Evolutionary conservation across 352 stramenopile species (phyloP).

Genomic region (Globisporangium recalcitrans): DNA sequence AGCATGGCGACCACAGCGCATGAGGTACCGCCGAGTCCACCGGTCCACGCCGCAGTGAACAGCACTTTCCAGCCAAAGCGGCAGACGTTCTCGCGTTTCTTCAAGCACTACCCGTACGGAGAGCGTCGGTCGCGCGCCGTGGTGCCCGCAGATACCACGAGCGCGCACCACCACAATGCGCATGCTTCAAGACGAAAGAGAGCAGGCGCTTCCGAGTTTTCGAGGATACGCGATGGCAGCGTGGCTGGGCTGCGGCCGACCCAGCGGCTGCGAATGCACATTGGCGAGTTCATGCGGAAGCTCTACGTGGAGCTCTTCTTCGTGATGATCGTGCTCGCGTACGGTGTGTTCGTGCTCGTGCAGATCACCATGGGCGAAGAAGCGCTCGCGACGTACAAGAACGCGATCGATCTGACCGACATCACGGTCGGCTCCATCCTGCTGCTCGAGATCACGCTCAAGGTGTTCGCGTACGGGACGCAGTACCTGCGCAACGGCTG

Average conservation of each 20-base stretch:
- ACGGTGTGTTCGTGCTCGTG: slow-evolving; percentile 79
- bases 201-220: slow-evolving; percentile 36
- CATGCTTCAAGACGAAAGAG: slow-evolving; percentile 25
- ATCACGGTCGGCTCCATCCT: slow-evolving; percentile 81
- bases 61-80: slow-evolving; percentile 49
- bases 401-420: slow-evolving; percentile 70
- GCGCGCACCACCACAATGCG: slow-evolving; percentile 9
- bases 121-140: slow-evolving; percentile 58
- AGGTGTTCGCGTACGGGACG: slow-evolving; percentile 72
- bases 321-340: slow-evolving; percentile 82
- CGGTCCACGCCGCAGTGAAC: slow-evolving; percentile 20
- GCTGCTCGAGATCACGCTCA: slow-evolving; percentile 73
- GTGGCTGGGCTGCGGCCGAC: slow-evolving; percentile 25
- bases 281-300: slow-evolving; percentile 81
- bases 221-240: slow-evolving; percentile 25
- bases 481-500: slow-evolving; percentile 63
- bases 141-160: slow-evolving; percentile 37
- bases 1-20: slow-evolving; percentile 5
- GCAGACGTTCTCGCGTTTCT: slow-evolving; percentile 53
- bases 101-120: slow-evolving; percentile 53
- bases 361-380: slow-evolving; percentile 75
- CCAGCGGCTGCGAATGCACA: slow-evolving; percentile 40
- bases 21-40: slow-evolving; percentile 12
- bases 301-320: slow-evolving; percentile 86
- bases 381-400: slow-evolving; percentile 50